Conservation (phyloP, 768 basidiomycete genomes). For the Termitomyces sp. region DNA sequence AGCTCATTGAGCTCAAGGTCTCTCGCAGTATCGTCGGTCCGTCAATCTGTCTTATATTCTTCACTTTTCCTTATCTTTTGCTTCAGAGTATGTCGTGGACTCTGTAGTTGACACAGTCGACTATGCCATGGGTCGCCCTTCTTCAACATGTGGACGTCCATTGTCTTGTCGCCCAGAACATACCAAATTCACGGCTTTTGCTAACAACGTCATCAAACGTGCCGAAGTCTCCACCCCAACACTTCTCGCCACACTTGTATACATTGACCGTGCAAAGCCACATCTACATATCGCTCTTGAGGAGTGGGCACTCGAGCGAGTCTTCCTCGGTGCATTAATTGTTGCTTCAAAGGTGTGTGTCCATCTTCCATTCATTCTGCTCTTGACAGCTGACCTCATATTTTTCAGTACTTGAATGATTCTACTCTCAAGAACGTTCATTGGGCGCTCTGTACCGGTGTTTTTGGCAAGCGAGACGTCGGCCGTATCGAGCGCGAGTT, state of each 20-base stretch:
- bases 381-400: constrained; percentile 7
- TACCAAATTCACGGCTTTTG: constrained; percentile 58
- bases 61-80: constrained; percentile 2
- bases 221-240: constrained; percentile 71
- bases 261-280: constrained; percentile 71
- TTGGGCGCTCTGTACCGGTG: constrained; percentile 82
- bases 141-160: constrained; percentile 45
- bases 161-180: constrained; percentile 44
- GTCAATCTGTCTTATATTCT: constrained; percentile 19
- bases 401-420: constrained; percentile 71
- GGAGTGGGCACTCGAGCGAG: constrained; percentile 85
- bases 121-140: constrained; percentile 64
- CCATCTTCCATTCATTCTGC: neutral
- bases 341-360: constrained; percentile 71
- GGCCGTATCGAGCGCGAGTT: constrained; percentile 81
- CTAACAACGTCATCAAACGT: constrained; percentile 58
- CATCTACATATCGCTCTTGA: constrained; percentile 78
- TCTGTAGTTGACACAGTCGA: constrained; percentile 68
- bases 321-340: constrained; percentile 88
- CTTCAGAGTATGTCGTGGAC: constrained; percentile 64
- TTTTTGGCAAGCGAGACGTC: constrained; percentile 77
- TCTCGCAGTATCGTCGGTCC: constrained; percentile 57
- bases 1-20: constrained; percentile 64
- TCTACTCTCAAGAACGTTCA: constrained; percentile 88
- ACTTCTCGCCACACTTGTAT: constrained; percentile 66